phyloP scores from a whole-genome alignment of 2,329 filamentous ascomycete species.

The Leptographium lundbergii region DNA sequence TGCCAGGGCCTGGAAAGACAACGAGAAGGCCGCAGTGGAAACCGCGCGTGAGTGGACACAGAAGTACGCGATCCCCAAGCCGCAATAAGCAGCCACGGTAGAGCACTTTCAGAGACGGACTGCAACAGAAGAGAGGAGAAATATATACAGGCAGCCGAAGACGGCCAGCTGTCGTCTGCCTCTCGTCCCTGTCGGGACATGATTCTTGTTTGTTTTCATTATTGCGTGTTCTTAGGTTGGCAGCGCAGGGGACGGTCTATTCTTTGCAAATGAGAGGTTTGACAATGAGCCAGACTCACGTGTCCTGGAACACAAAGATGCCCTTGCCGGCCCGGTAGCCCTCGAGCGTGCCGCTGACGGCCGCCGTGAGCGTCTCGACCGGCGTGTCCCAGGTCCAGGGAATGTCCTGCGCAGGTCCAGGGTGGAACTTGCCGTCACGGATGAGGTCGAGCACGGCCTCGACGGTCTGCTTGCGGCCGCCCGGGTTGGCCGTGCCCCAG shows the following conservation, averaged over 20 bases:
- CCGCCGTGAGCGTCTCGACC: slow-evolving; percentile 52
- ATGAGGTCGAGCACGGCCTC: slow-evolving; percentile 70
- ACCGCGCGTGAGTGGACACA: slow-evolving; percentile 88
- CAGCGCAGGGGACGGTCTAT: background rate
- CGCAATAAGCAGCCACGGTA: background rate
- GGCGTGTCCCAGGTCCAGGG: slow-evolving; percentile 75
- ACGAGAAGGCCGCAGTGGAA: slow-evolving; percentile 82
- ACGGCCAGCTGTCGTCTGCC: too few species aligned
- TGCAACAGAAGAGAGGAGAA: too few species aligned
- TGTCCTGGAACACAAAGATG: slow-evolving; percentile 67
- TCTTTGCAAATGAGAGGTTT: background rate
- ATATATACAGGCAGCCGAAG: too few species aligned
- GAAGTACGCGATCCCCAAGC: slow-evolving; percentile 54
- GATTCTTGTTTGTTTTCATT: background rate
- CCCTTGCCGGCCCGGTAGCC: slow-evolving; percentile 84
- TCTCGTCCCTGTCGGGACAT: too few species aligned
- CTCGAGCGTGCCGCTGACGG: slow-evolving; percentile 70
- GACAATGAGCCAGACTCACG: slow-evolving; percentile 18
- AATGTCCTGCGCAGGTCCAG: slow-evolving; percentile 72
- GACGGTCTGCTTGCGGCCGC: slow-evolving; percentile 68
- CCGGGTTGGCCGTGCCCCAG: slow-evolving; percentile 68
- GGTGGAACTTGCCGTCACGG: slow-evolving; percentile 63
- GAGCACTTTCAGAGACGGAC: too few species aligned
- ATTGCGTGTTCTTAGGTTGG: slow-evolving; percentile 1
- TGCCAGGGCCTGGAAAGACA: slow-evolving; percentile 94